A percentile compares a stretch with the other conserved stretches of the same genome.
phyloP scores from a whole-genome alignment of 306 rosid species.

The Vigna hirtella region DNA sequence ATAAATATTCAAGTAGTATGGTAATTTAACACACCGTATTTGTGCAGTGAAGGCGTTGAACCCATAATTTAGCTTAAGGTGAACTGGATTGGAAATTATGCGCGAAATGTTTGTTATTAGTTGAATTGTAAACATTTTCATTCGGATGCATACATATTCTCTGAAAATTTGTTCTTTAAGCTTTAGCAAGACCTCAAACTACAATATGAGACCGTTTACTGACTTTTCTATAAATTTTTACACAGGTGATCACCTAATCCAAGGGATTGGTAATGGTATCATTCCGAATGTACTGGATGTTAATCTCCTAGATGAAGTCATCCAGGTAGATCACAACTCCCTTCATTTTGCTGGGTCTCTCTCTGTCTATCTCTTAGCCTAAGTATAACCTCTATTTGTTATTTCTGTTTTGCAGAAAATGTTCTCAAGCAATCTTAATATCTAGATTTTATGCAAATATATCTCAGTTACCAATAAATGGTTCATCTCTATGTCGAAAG shows the following conservation, averaged over 20 bases:
- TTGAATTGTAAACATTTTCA: not conserved
- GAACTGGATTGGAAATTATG: too few relatives aligned
- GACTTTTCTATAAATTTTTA: constrained; percentile 10
- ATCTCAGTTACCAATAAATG: not conserved
- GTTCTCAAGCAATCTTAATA: not conserved
- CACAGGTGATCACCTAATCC: constrained; percentile 74
- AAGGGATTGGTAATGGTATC: constrained; percentile 79
- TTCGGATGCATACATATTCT: not conserved
- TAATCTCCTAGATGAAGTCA: constrained; percentile 65
- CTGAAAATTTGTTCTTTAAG: not conserved
- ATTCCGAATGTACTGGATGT: constrained; percentile 65
- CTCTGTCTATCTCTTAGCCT: not conserved
- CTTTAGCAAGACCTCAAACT: not conserved
- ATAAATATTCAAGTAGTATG: too few relatives aligned
- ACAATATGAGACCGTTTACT: not conserved
- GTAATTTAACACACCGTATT: too few relatives aligned
- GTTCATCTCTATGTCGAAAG: not conserved
- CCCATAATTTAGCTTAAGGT: too few relatives aligned
- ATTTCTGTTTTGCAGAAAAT: not conserved
- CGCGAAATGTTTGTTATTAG: not conserved
- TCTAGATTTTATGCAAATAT: not conserved
- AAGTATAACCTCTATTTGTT: not conserved
- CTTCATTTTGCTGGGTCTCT: not conserved
- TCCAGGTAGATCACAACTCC: constrained; percentile 53
- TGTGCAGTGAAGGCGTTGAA: too few relatives aligned